Percentiles rank a stretch among this genome's conserved stretches.
Conservation (phyloP, 805 yeast species). For the Jamesozyma jinghongensis region DNA sequence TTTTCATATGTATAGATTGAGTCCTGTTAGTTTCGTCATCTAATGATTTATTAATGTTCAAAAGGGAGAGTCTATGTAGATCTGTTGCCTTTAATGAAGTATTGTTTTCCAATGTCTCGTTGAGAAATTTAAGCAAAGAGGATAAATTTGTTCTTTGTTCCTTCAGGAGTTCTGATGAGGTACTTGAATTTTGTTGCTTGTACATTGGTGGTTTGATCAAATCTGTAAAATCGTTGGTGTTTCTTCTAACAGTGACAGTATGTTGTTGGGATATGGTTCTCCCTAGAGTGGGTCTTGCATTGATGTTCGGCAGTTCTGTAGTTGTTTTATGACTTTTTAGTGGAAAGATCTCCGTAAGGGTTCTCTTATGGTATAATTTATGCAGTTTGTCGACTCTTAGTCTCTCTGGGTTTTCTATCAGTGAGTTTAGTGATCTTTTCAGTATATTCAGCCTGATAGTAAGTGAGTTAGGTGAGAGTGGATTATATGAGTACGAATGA, state of each 20-base stretch:
- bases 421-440: slow-evolving; percentile 62
- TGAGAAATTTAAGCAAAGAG: slow-evolving; percentile 16
- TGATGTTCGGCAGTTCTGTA: too few species aligned
- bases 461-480: slow-evolving; percentile 66
- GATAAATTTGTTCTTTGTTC: slow-evolving; percentile 20
- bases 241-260: too few species aligned
- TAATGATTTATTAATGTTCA: slow-evolving; percentile 19
- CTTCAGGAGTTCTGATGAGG: slow-evolving; percentile 14
- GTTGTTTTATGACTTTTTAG: slow-evolving; percentile 6
- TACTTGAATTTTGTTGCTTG: slow-evolving; percentile 7
- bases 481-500: slow-evolving; percentile 76
- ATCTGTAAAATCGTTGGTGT: too few species aligned
- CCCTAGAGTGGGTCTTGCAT: background rate
- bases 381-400: slow-evolving; percentile 8
- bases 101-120: slow-evolving; percentile 22
- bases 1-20: slow-evolving; percentile 11
- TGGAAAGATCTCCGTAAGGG: slow-evolving; percentile 2
- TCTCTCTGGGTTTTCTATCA: slow-evolving; percentile 47
- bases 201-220: slow-evolving; percentile 1
- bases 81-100: slow-evolving; percentile 19
- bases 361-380: slow-evolving; percentile 2
- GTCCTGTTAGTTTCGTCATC: too few species aligned
- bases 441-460: slow-evolving; percentile 65
- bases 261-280: background rate
- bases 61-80: slow-evolving; percentile 22